phyloP scores from a whole-genome alignment of 495 filamentous ascomycete species.

The Neurospora tetrasperma region DNA sequence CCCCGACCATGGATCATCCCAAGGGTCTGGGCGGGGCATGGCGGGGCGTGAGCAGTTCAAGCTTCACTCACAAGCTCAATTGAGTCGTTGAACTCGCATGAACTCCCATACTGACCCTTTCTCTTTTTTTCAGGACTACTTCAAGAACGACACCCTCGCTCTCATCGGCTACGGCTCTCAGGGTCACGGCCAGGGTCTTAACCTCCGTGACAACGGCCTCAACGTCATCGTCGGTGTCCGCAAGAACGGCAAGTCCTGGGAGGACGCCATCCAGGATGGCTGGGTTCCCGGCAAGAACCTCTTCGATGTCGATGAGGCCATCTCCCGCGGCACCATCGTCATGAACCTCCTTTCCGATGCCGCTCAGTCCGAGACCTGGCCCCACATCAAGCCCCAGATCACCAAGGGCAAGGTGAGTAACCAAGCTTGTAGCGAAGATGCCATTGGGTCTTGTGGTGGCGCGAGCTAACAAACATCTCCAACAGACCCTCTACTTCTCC shows the following conservation, averaged over 20 bases:
- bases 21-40: neutral
- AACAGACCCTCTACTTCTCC: slow-evolving; percentile 95
- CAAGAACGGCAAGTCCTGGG: slow-evolving; percentile 96
- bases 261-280: slow-evolving; percentile 91
- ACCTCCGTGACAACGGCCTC: slow-evolving; percentile 96
- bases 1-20: neutral
- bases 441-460: neutral
- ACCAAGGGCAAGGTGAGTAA: slow-evolving; percentile 84
- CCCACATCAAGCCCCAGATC: slow-evolving; percentile 89
- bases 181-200: slow-evolving; percentile 95
- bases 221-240: slow-evolving; percentile 98
- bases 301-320: slow-evolving; percentile 94
- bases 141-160: slow-evolving; percentile 98
- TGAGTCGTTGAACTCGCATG: neutral
- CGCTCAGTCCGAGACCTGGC: slow-evolving; percentile 97
- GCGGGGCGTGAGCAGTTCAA: neutral
- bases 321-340: slow-evolving; percentile 84
- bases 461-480: neutral
- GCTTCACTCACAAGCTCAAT: neutral
- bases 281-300: slow-evolving; percentile 98
- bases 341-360: slow-evolving; percentile 99
- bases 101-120: neutral
- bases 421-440: neutral
- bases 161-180: slow-evolving; percentile 99
- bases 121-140: slow-evolving; percentile 61